Percentiles rank a stretch among this genome's conserved stretches.
Conservation (phyloP, 1,284 basidiomycete genomes). For the Leccinum holopus region DNA sequence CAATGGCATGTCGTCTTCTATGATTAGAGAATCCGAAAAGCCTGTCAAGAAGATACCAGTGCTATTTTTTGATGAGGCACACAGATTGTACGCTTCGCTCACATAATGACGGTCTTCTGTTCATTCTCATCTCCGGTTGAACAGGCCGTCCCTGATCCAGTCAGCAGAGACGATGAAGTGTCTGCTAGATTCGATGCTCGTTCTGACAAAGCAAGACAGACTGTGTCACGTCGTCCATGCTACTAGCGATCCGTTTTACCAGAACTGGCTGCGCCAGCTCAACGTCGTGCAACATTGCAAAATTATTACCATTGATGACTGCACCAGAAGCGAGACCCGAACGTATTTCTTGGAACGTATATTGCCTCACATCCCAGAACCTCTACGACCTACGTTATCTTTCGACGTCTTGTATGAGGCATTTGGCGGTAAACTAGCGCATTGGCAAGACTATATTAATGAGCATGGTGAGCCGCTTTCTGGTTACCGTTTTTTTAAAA, state of each 20-base stretch:
- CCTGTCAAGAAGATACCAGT: slow-evolving; percentile 71
- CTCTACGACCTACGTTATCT: slow-evolving; percentile 49
- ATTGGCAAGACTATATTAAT: slow-evolving; percentile 74
- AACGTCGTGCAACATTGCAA: slow-evolving; percentile 81
- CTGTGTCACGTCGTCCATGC: slow-evolving; percentile 82
- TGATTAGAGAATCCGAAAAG: slow-evolving; percentile 36
- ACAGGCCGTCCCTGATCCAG: slow-evolving; percentile 68
- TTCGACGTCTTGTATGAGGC: slow-evolving; percentile 74
- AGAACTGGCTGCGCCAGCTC: slow-evolving; percentile 74
- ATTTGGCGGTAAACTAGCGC: slow-evolving; percentile 79
- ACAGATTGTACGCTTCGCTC: slow-evolving; percentile 59
- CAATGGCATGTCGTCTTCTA: slow-evolving; percentile 31
- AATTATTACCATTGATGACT: slow-evolving; percentile 79
- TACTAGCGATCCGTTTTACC: slow-evolving; percentile 82
- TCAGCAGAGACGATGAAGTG: slow-evolving; percentile 79
- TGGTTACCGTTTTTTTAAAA: neutral
- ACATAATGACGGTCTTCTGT: neutral
- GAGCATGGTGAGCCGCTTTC: slow-evolving; percentile 57
- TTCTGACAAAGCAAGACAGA: slow-evolving; percentile 80
- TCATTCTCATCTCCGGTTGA: slow-evolving; percentile 7
- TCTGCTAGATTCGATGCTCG: slow-evolving; percentile 78
- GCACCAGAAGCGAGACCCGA: slow-evolving; percentile 65
- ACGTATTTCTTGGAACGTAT: slow-evolving; percentile 64
- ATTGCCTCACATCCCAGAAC: slow-evolving; percentile 60
- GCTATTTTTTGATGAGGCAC: slow-evolving; percentile 80